Conservation (phyloP, 2,329 filamentous ascomycete genomes). For the Trichoderma hamatum region DNA sequence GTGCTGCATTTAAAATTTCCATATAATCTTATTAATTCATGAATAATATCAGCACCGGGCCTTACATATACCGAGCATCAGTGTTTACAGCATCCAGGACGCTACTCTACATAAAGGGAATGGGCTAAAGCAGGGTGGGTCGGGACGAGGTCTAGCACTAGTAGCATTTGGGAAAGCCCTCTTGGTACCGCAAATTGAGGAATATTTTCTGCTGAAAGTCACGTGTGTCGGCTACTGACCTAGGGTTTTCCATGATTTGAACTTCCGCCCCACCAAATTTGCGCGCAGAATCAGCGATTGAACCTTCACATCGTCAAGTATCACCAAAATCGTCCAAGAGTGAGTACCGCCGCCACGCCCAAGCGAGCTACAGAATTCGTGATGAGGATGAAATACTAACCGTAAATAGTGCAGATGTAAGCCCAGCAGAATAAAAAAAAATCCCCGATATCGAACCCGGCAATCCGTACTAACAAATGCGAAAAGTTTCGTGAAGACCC, state of each 20-base stretch:
- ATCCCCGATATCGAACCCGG: conserved; percentile 33
- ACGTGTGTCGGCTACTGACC: conserved; percentile 40
- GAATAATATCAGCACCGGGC: neutral
- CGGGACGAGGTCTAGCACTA: neutral
- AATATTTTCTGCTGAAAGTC: conserved; percentile 24
- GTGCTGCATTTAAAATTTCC: neutral
- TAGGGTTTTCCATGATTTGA: conserved; percentile 43
- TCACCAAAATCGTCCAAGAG: conserved; percentile 61
- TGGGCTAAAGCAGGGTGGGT: neutral
- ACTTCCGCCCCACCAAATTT: conserved; percentile 50
- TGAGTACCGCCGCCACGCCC: conserved; percentile 47
- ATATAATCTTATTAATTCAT: neutral
- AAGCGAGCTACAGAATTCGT: neutral
- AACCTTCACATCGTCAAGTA: conserved; percentile 49
- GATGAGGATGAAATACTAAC: conserved; percentile 49
- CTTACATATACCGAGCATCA: neutral
- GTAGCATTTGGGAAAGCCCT: conserved; percentile 5
- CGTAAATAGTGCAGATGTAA: conserved; percentile 83
- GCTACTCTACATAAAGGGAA: neutral
- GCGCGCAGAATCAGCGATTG: conserved; percentile 42
- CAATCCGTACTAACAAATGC: conserved; percentile 37
- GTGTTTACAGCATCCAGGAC: neutral
- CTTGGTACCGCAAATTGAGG: neutral
- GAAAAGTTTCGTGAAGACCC: conserved; percentile 97
- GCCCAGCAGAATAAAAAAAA: conserved; percentile 39